Evolutionary conservation across 208 protist genomes (phyloP).

Genomic region (Acanthamoeba castellanii): DNA sequence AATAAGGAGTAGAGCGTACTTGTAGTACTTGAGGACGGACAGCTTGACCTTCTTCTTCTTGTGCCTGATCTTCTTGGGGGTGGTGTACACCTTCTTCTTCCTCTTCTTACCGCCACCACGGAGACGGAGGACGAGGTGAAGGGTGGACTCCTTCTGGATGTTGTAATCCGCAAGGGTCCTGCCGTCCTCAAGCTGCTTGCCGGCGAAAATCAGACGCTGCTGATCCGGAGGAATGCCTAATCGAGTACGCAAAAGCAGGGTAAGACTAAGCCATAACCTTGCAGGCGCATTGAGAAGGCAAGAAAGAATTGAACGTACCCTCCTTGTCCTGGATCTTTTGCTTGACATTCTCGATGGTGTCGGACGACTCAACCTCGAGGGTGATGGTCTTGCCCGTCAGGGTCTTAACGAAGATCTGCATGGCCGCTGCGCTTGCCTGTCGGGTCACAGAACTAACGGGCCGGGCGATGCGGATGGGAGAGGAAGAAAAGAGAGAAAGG

Average conservation of each 20-base stretch:
- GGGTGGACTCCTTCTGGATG: conserved; percentile 99
- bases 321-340: conserved; percentile 99
- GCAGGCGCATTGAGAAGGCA: background rate
- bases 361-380: conserved; percentile 97
- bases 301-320: conserved; percentile 83
- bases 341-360: conserved; percentile 98
- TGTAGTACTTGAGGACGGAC: conserved; percentile 99
- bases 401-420: conserved; percentile 97
- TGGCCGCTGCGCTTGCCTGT: conserved; percentile 29
- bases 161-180: conserved; percentile 98
- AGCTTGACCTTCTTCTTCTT: conserved; percentile 99
- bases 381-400: conserved; percentile 99
- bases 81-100: conserved; percentile 99
- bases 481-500: conserved; percentile 67
- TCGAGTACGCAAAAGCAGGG: background rate
- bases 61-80: conserved; percentile 99
- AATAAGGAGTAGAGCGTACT: conserved; percentile 89
- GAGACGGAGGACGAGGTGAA: conserved; percentile 98
- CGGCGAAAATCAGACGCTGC: conserved; percentile 95
- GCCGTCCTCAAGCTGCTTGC: conserved; percentile 99
- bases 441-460: background rate
- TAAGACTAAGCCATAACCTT: background rate
- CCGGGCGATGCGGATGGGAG: conserved; percentile 60
- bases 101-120: conserved; percentile 99
- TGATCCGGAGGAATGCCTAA: conserved; percentile 94